Evolutionary conservation across 225 moss, liverwort and hornwort species (phyloP).

Genomic region (Polytrichum formosum): DNA sequence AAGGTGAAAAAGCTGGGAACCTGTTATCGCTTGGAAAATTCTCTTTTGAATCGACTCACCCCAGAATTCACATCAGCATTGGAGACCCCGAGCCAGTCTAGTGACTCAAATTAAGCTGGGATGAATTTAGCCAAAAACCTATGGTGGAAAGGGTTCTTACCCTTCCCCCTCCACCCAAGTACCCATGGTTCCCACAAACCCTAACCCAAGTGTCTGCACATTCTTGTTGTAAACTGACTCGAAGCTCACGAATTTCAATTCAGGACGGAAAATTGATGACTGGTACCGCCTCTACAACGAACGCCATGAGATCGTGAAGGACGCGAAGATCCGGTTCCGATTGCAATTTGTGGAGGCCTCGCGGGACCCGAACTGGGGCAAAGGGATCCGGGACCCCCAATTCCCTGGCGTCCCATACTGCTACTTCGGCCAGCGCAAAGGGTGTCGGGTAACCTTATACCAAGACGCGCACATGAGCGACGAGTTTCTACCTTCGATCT

Average conservation of each 20-base stretch:
- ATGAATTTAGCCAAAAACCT: too few species aligned
- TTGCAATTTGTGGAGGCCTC: conserved; percentile 48
- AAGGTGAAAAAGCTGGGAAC: too few species aligned
- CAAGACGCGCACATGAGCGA: conserved; percentile 86
- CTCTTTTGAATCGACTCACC: too few species aligned
- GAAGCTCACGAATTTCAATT: not conserved
- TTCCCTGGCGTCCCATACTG: conserved; percentile 65
- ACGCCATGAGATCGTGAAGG: conserved; percentile 1
- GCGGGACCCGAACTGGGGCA: conserved; percentile 42
- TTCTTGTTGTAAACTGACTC: too few species aligned
- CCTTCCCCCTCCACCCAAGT: too few species aligned
- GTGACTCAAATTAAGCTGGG: too few species aligned
- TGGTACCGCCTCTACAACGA: conserved; percentile 14
- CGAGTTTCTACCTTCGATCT: conserved; percentile 73
- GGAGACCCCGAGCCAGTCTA: too few species aligned
- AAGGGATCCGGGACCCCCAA: conserved; percentile 37
- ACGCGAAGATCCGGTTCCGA: conserved; percentile 39
- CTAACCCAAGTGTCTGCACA: too few species aligned
- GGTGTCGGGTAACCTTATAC: conserved; percentile 77
- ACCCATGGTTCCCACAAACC: not conserved
- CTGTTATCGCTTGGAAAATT: too few species aligned
- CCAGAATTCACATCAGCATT: too few species aligned
- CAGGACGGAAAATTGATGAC: conserved; percentile 8
- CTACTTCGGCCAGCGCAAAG: conserved; percentile 68
- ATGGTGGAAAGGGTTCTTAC: too few species aligned